Percentiles rank a stretch among this genome's conserved stretches.
Evolutionary conservation across 495 filamentous ascomycete species (phyloP).

Genomic region (Neurospora sublineolata): DNA sequence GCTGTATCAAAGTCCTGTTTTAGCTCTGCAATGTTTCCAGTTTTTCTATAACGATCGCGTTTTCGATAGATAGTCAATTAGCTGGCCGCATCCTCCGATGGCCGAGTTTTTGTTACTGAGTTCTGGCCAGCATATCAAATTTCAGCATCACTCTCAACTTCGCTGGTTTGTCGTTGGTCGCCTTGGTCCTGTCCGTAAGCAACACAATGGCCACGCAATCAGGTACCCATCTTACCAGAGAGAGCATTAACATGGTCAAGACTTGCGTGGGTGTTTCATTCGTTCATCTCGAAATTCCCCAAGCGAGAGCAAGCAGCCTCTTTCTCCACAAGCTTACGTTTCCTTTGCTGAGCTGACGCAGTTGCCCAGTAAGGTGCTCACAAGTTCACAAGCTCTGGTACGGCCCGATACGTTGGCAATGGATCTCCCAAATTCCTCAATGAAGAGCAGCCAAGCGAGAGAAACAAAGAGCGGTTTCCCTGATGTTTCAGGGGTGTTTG

Average conservation of each 20-base stretch:
- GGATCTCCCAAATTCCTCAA: neutral
- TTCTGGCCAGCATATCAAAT: neutral
- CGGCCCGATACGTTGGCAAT: neutral
- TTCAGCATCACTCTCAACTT: neutral
- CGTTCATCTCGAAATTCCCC: neutral
- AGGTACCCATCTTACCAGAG: neutral
- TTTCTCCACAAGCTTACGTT: neutral
- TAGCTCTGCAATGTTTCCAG: neutral
- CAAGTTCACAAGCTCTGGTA: neutral
- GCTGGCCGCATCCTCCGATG: neutral
- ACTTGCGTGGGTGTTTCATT: neutral
- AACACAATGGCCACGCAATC: neutral
- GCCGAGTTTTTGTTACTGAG: neutral
- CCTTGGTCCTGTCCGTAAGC: neutral
- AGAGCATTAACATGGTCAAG: neutral
- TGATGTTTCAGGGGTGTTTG: neutral
- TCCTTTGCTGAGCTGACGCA: neutral
- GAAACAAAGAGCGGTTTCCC: neutral
- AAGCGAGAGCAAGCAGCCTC: neutral
- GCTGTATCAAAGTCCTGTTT: neutral
- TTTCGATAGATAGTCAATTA: neutral
- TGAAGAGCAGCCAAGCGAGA: neutral
- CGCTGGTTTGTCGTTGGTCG: neutral
- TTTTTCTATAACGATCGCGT: neutral
- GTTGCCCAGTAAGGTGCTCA: neutral